phyloP scores from a whole-genome alignment of 371 early-diverging fungal species.

The Mucor sp. region DNA sequence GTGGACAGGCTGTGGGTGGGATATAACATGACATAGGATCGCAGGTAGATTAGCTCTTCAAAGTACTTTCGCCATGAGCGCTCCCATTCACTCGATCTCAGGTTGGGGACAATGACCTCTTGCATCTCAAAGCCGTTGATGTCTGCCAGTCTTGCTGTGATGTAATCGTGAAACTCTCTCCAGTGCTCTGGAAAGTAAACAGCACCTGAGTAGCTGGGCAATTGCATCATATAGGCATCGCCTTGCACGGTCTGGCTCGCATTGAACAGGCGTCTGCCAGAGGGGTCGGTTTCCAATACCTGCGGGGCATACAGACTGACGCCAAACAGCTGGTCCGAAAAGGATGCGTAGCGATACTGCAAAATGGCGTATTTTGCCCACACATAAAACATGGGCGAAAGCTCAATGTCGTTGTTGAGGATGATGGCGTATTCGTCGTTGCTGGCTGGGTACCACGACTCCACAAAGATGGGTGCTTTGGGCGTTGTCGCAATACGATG shows the following conservation, averaged over 20 bases:
- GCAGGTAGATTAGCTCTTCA: slow-evolving; percentile 63
- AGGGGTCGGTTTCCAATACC: slow-evolving; percentile 38
- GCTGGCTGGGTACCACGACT: slow-evolving; percentile 65
- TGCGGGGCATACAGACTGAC: slow-evolving; percentile 65
- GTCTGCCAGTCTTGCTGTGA: slow-evolving; percentile 56
- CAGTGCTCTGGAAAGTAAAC: slow-evolving; percentile 71
- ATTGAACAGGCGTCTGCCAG: slow-evolving; percentile 27
- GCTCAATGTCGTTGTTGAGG: slow-evolving; percentile 58
- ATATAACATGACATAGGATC: slow-evolving; percentile 65
- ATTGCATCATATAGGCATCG: slow-evolving; percentile 42
- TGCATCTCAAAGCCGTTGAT: slow-evolving; percentile 39
- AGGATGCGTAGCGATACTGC: slow-evolving; percentile 48
- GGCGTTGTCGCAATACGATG: slow-evolving; percentile 59
- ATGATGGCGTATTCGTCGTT: slow-evolving; percentile 62
- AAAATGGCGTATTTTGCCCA: slow-evolving; percentile 64
- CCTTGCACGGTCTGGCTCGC: neutral
- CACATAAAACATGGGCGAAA: slow-evolving; percentile 58
- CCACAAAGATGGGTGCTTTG: slow-evolving; percentile 56
- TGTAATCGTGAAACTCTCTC: slow-evolving; percentile 69
- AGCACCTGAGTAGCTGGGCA: slow-evolving; percentile 57
- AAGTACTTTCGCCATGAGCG: slow-evolving; percentile 65
- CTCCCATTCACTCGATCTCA: slow-evolving; percentile 57
- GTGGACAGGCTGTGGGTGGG: slow-evolving; percentile 59
- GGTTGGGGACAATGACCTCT: slow-evolving; percentile 2
- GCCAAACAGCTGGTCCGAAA: slow-evolving; percentile 43